Percentiles rank a stretch among this genome's conserved stretches.
Evolutionary conservation across 164 flowering plant genomes (phyloP).

Genomic region (Akebia trifoliata): DNA sequence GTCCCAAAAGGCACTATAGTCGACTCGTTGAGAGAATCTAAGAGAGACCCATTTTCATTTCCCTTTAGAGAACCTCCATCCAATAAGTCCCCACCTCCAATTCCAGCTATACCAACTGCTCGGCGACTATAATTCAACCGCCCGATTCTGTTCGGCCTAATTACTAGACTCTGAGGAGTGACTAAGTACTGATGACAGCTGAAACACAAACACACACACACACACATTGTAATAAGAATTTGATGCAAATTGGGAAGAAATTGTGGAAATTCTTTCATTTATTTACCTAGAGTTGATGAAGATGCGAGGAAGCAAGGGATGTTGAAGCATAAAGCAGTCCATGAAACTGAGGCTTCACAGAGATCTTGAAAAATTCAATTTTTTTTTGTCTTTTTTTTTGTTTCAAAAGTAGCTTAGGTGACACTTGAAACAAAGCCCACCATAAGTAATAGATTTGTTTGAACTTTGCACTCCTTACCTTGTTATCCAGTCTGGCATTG

Average conservation of each 20-base stretch:
- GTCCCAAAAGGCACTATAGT: conserved; percentile 41
- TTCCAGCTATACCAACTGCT: conserved; percentile 27
- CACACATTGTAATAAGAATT: not conserved
- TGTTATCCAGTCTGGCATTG: no score
- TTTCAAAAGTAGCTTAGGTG: no score
- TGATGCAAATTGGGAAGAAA: not conserved
- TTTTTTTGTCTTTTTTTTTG: no score
- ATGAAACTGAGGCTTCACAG: conserved; percentile 12
- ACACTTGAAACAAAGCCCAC: no score
- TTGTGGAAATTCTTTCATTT: not conserved
- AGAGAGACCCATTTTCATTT: conserved; percentile 41
- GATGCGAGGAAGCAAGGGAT: conserved; percentile 21
- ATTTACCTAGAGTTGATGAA: conserved; percentile 22
- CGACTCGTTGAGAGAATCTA: conserved; percentile 27
- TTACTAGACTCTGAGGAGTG: conserved; percentile 8
- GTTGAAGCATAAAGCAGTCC: conserved; percentile 24
- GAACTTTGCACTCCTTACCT: no score
- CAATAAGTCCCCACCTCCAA: conserved; percentile 30
- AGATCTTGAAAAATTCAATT: not conserved
- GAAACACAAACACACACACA: conserved; percentile 6
- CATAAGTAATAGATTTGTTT: no score
- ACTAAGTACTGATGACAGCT: conserved; percentile 25
- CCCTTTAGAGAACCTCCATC: conserved; percentile 34
- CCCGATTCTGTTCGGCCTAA: conserved; percentile 17
- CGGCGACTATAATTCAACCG: conserved; percentile 21